A percentile compares a stretch with the other conserved stretches of the same genome.
phyloP scores from a whole-genome alignment of 805 yeast genomes.

The Candida krabiensis region DNA sequence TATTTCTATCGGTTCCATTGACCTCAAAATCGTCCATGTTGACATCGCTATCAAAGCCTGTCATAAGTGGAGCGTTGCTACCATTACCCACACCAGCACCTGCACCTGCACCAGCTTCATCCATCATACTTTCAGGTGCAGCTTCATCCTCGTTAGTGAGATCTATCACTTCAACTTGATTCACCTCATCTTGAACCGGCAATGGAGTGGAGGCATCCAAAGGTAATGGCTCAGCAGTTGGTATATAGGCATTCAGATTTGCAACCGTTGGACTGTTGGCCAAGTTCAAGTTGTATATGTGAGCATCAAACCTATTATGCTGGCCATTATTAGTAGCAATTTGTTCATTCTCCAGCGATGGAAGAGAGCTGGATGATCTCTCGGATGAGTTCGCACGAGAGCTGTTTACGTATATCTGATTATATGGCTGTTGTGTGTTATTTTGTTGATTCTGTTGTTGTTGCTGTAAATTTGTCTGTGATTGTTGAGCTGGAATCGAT shows the following conservation, averaged over 20 bases:
- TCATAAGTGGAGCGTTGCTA: constrained; percentile 14
- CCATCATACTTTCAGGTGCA: background rate
- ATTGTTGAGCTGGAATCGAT: constrained; percentile 1
- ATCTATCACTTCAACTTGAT: background rate
- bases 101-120: background rate
- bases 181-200: constrained; percentile 8
- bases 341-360: constrained; percentile 9
- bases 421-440: too few relatives aligned
- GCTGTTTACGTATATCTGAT: constrained; percentile 3
- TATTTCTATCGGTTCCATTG: background rate
- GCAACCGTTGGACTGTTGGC: constrained; percentile 32
- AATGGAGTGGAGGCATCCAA: constrained; percentile 16
- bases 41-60: constrained; percentile 20
- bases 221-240: constrained; percentile 13
- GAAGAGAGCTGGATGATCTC: constrained; percentile 18
- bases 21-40: constrained; percentile 12
- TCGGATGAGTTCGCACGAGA: constrained; percentile 11
- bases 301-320: constrained; percentile 30
- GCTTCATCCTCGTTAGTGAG: background rate
- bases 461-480: too few relatives aligned
- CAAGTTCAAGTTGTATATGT: constrained; percentile 25
- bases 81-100: constrained; percentile 3
- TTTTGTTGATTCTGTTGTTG: too few relatives aligned
- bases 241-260: constrained; percentile 20
- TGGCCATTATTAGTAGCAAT: constrained; percentile 1